phyloP scores from a whole-genome alignment of 192 early-diverging fungal genomes.

The Funneliformis mosseae region DNA sequence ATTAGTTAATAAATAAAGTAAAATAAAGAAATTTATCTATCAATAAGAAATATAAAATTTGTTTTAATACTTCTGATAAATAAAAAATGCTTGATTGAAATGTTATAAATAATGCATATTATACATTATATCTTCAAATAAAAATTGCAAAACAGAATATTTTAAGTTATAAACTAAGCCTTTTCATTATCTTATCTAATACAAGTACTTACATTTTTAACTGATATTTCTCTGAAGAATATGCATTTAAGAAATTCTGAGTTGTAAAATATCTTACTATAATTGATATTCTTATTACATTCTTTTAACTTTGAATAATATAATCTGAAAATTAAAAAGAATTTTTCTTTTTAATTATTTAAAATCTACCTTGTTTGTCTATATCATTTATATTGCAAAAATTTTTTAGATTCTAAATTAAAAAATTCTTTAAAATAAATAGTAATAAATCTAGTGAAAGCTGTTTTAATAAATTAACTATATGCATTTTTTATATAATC shows the following conservation, averaged over 20 bases:
- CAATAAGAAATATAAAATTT: too few species aligned
- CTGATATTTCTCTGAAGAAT: neutral
- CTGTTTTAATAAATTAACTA: too few species aligned
- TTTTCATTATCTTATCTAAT: conserved; percentile 10
- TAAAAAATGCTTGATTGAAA: too few species aligned
- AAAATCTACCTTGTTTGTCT: neutral
- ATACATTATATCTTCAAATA: neutral
- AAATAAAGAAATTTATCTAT: too few species aligned
- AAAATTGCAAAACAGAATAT: neutral
- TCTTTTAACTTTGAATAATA: neutral
- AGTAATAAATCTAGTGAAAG: too few species aligned
- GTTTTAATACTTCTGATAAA: too few species aligned
- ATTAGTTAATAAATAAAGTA: too few species aligned
- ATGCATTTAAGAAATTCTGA: neutral
- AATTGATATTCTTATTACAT: neutral
- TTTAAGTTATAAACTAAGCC: neutral
- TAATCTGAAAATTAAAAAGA: neutral
- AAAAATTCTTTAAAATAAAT: neutral
- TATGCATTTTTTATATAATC: too few species aligned
- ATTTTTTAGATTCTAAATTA: neutral
- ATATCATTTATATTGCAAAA: conserved; percentile 6
- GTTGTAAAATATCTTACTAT: too few species aligned
- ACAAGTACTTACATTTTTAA: neutral
- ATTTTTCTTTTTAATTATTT: neutral
- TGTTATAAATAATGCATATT: conserved; percentile 20